These are phyloP conservation scores for Leptographium radiaticola DNA, from an alignment of 2,329 filamentous ascomycete species.

Conservation along the genomic window DNA sequence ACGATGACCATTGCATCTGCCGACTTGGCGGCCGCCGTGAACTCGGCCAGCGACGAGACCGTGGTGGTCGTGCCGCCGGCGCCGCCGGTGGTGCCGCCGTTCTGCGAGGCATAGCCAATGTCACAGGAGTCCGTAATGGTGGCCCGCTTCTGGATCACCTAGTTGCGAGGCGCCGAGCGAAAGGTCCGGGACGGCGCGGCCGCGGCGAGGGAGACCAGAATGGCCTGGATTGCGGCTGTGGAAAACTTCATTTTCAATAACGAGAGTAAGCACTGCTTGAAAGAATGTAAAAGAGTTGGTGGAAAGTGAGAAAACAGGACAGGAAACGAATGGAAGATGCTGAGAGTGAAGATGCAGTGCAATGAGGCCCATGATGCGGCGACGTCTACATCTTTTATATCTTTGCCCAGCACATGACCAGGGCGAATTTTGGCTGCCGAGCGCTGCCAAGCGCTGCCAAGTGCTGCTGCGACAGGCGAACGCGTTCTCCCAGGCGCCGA, in stretches of 20 bases:
- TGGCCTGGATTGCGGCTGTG: not conserved
- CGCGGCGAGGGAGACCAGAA: not conserved
- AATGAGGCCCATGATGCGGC: no score
- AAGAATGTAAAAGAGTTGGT: not conserved
- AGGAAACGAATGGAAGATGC: not conserved
- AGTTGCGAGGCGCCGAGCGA: not conserved
- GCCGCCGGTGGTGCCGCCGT: constrained; percentile 40
- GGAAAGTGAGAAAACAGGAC: not conserved
- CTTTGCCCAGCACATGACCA: not conserved
- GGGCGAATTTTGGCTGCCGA: no score
- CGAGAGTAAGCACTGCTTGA: not conserved
- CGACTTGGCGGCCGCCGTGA: constrained; percentile 35
- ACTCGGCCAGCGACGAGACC: constrained; percentile 34
- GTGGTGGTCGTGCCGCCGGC: constrained; percentile 40
- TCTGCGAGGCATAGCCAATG: constrained; percentile 31
- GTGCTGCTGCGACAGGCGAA: no score
- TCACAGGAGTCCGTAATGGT: constrained; percentile 12
- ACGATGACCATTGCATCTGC: constrained; percentile 31
- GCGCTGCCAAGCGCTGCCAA: no score
- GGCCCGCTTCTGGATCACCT: not conserved
- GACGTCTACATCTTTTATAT: not conserved
- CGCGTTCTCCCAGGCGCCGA: no score
- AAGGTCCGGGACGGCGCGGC: not conserved
- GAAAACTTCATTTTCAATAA: not conserved
- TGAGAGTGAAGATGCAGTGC: not conserved